phyloP scores from a whole-genome alignment of 176 grass and related monocot species.

The Oryza glaberrima region DNA sequence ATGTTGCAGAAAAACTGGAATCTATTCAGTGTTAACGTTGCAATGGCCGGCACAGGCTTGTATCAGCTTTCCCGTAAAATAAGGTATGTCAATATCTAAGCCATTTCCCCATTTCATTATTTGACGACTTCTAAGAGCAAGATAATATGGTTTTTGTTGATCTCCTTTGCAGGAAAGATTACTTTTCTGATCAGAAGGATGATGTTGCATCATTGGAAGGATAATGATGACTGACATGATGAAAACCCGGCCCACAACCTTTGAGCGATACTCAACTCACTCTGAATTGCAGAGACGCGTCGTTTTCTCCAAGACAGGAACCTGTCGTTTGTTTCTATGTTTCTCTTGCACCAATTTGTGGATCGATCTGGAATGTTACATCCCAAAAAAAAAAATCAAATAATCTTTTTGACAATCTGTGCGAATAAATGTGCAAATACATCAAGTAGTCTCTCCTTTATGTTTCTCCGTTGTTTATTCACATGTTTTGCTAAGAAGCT shows the following conservation, averaged over 20 bases:
- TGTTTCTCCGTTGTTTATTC: neutral
- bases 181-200: slow-evolving; percentile 64
- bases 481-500: neutral
- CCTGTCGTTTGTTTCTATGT: neutral
- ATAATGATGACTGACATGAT: slow-evolving; percentile 29
- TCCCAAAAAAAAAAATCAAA: neutral
- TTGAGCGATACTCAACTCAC: neutral
- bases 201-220: slow-evolving; percentile 36
- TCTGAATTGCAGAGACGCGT: neutral
- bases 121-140: neutral
- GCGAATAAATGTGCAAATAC: neutral
- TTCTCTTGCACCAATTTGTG: neutral
- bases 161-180: slow-evolving; percentile 66
- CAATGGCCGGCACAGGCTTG: slow-evolving; percentile 72
- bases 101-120: slow-evolving; percentile 1
- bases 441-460: neutral
- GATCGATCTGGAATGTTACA: neutral
- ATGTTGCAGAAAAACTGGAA: slow-evolving; percentile 86
- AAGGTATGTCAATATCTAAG: slow-evolving; percentile 48
- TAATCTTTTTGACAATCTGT: neutral
- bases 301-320: neutral
- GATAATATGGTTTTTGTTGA: neutral
- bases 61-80: slow-evolving; percentile 87
- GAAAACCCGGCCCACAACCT: neutral
- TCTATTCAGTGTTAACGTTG: slow-evolving; percentile 74